Evolutionary conservation across 2,329 filamentous ascomycete species (phyloP).

Genomic region (Stenocarpella maydis): DNA sequence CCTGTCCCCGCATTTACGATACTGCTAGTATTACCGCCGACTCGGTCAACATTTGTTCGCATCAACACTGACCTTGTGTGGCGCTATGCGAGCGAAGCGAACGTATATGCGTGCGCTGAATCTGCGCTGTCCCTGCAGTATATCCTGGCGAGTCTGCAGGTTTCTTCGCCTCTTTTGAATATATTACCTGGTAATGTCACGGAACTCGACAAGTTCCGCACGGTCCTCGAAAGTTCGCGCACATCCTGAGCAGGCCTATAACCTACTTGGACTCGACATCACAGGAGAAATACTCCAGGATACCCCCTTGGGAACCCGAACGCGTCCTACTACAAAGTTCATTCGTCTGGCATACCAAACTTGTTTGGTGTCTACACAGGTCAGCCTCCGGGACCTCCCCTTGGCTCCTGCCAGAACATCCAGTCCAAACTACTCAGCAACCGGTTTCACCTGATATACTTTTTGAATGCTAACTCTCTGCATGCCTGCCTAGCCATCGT

Average conservation of each 20-base stretch:
- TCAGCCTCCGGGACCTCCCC: not conserved
- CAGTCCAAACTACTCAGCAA: not conserved
- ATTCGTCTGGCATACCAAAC: constrained; percentile 1
- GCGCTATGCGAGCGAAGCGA: constrained; percentile 12
- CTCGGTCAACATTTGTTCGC: constrained; percentile 7
- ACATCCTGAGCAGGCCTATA: constrained; percentile 3
- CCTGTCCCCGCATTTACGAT: constrained; percentile 2
- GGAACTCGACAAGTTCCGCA: not conserved
- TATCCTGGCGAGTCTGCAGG: constrained; percentile 8
- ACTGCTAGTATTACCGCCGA: not conserved
- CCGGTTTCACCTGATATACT: not conserved
- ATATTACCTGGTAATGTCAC: not conserved
- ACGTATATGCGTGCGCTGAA: constrained; percentile 3
- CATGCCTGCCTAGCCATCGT: not conserved
- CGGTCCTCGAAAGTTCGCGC: not conserved
- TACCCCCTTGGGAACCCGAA: constrained; percentile 8
- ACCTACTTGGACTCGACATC: constrained; percentile 3
- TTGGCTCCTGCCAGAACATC: not conserved
- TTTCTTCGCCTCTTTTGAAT: not conserved
- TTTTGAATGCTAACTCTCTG: not conserved
- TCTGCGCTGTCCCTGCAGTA: constrained; percentile 11
- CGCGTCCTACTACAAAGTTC: not conserved
- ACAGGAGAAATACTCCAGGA: not conserved
- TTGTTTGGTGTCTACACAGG: constrained; percentile 15
- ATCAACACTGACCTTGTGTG: constrained; percentile 6